Conservation (phyloP, 306 rosid species). For the Vigna angularis region DNA sequence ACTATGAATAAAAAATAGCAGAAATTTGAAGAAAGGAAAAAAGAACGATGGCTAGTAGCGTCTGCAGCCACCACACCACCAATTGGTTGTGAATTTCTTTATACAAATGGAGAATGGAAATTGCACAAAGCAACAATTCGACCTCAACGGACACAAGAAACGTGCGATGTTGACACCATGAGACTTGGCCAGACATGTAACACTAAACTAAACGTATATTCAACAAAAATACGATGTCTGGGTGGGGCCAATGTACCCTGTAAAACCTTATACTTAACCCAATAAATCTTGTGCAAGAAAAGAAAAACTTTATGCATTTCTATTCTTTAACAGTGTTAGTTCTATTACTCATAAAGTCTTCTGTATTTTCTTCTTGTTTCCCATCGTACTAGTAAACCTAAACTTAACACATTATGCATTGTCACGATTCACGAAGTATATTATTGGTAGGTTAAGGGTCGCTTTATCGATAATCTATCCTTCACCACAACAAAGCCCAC, state of each 20-base stretch:
- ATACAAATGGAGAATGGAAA: conserved; percentile 33
- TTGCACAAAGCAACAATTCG: conserved; percentile 36
- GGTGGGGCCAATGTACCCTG: conserved; percentile 28
- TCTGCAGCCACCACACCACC: not conserved
- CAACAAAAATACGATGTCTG: conserved; percentile 5
- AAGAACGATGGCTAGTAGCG: not conserved
- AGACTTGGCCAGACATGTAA: conserved; percentile 19
- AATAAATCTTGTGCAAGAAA: conserved; percentile 12
- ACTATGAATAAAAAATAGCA: not conserved
- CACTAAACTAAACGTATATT: not conserved
- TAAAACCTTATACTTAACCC: not conserved
- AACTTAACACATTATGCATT: not conserved
- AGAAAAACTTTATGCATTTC: not conserved
- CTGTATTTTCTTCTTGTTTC: not conserved
- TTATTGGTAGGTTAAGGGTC: conserved; percentile 59
- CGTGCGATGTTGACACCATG: conserved; percentile 47
- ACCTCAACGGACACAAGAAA: conserved; percentile 49
- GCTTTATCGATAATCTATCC: conserved; percentile 45
- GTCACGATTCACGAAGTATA: conserved; percentile 25
- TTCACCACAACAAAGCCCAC: conserved; percentile 46
- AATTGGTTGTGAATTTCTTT: conserved; percentile 22
- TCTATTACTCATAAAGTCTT: conserved; percentile 4
- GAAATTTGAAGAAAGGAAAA: not conserved
- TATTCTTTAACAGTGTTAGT: not conserved
- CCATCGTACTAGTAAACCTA: not conserved